A percentile compares a stretch with the other conserved stretches of the same genome.
Evolutionary conservation across 768 basidiomycete species (phyloP).

Genomic region (Filobasidium wieringae): DNA sequence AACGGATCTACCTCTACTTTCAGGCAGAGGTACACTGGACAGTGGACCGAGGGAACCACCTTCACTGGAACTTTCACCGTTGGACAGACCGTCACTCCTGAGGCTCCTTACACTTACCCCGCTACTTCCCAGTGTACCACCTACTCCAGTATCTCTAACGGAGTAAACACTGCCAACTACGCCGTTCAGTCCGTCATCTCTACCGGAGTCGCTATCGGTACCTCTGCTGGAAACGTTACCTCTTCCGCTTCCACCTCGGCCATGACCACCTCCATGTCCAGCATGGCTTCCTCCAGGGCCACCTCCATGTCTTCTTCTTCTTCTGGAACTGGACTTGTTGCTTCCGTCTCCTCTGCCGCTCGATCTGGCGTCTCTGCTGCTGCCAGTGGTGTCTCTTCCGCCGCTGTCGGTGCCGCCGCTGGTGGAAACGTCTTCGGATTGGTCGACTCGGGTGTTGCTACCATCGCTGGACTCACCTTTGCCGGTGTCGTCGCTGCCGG

Average conservation of each 20-base stretch:
- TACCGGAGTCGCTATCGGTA: not conserved
- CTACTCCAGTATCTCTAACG: slow-evolving; percentile 29
- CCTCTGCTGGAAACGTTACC: not conserved
- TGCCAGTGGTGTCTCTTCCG: not conserved
- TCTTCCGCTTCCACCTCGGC: slow-evolving; percentile 12
- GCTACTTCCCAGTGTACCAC: slow-evolving; percentile 41
- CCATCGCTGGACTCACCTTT: not conserved
- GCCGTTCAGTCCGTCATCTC: not conserved
- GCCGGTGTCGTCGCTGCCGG: slow-evolving; percentile 10
- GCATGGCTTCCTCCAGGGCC: not conserved
- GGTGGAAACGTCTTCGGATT: not conserved
- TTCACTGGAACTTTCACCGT: slow-evolving; percentile 32
- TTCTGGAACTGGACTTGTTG: not conserved
- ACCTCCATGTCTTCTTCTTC: not conserved
- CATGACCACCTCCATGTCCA: not conserved
- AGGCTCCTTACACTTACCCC: slow-evolving; percentile 26
- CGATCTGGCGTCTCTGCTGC: not conserved
- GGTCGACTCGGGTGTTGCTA: not conserved
- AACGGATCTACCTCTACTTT: slow-evolving; percentile 33
- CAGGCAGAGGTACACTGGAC: slow-evolving; percentile 40
- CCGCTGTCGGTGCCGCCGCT: not conserved
- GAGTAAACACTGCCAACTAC: not conserved
- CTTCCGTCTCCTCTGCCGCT: not conserved
- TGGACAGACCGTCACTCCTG: slow-evolving; percentile 38
- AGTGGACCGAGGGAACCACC: slow-evolving; percentile 27